These are phyloP conservation scores for Funneliformis caledonium DNA, from an alignment of 371 early-diverging fungal genomes.

Conservation along the genomic window DNA sequence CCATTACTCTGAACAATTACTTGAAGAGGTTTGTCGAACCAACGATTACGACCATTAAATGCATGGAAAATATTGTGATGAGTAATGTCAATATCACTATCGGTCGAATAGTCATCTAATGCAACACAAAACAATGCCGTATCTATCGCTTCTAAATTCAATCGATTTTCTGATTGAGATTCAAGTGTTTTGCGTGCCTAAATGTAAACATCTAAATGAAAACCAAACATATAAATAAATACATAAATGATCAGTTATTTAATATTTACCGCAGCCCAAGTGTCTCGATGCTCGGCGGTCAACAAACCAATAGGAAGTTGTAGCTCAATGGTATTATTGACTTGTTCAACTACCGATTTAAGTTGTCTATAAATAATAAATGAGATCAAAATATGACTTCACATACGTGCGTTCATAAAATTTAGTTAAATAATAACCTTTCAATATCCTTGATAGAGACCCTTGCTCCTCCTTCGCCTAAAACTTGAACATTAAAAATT, in stretches of 20 bases:
- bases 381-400: neutral
- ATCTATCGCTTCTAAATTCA: constrained; percentile 72
- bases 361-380: constrained; percentile 57
- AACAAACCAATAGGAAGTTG: constrained; percentile 78
- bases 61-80: constrained; percentile 83
- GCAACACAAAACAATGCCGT: constrained; percentile 84
- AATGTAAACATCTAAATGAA: constrained; percentile 1
- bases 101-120: constrained; percentile 77
- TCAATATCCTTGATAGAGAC: constrained; percentile 67
- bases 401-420: constrained; percentile 1
- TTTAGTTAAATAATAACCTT: constrained; percentile 46
- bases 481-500: constrained; percentile 77
- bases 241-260: neutral
- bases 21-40: constrained; percentile 95
- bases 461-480: constrained; percentile 68
- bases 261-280: constrained; percentile 69
- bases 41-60: constrained; percentile 80
- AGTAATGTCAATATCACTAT: constrained; percentile 62
- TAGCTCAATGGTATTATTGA: constrained; percentile 55
- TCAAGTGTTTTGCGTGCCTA: constrained; percentile 53
- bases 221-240: neutral
- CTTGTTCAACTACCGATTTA: constrained; percentile 59
- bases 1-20: constrained; percentile 86
- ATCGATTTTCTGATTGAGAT: constrained; percentile 56
- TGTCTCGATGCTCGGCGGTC: constrained; percentile 86